Conservation (phyloP, 2,329 filamentous ascomycete species). For the Stromatinia cepivora region DNA sequence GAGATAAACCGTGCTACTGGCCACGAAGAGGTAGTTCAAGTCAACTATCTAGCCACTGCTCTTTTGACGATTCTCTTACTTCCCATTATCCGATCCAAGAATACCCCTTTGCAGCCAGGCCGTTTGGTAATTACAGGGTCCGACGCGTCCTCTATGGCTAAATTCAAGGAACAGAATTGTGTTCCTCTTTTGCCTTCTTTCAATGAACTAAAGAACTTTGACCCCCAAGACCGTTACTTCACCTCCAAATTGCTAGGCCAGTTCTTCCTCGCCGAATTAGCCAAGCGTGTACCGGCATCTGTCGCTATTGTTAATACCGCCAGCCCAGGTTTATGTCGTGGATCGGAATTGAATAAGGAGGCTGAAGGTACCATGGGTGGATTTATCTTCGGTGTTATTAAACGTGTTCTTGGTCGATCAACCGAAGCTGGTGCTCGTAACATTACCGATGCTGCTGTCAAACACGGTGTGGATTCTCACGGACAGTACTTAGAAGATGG, state of each 20-base stretch:
- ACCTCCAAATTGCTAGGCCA: slow-evolving; percentile 26
- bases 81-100: slow-evolving; percentile 36
- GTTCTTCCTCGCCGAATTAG: slow-evolving; percentile 24
- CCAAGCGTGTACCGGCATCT: slow-evolving; percentile 19
- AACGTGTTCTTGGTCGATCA: slow-evolving; percentile 21
- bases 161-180: slow-evolving; percentile 8
- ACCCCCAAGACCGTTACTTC: slow-evolving; percentile 14
- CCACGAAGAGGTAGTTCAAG: slow-evolving; percentile 45
- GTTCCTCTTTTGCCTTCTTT: slow-evolving; percentile 13
- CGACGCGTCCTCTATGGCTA: not conserved
- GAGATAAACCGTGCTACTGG: slow-evolving; percentile 38
- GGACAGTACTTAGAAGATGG: slow-evolving; percentile 25
- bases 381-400: slow-evolving; percentile 11
- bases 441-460: slow-evolving; percentile 23
- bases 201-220: slow-evolving; percentile 15
- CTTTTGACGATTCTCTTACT: slow-evolving; percentile 33
- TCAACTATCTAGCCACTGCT: slow-evolving; percentile 36
- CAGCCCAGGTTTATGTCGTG: slow-evolving; percentile 20
- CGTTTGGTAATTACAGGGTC: not conserved
- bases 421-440: slow-evolving; percentile 14
- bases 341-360: slow-evolving; percentile 3
- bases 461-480: slow-evolving; percentile 13
- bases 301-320: slow-evolving; percentile 22
- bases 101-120: not conserved
- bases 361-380: not conserved